These are phyloP conservation scores for Mallotus japonicus DNA, from an alignment of 441 rosid genomes.

Conservation along the genomic window DNA sequence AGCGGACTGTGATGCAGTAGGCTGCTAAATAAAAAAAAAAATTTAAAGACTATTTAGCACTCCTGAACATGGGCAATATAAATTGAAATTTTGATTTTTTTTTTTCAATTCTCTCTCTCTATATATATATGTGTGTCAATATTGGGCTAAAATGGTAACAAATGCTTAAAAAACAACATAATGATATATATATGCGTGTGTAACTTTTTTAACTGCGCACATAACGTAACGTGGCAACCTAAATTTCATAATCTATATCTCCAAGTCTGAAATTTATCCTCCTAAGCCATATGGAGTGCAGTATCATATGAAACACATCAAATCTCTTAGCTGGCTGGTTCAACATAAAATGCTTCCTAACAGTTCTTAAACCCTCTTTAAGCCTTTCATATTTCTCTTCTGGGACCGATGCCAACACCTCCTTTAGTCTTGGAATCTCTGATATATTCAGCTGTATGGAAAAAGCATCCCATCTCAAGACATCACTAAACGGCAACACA, in stretches of 20 bases:
- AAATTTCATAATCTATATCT: constrained; percentile 12
- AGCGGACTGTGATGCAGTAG: too few species aligned
- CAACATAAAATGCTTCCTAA: constrained; percentile 69
- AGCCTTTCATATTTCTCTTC: constrained; percentile 54
- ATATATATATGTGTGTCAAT: too few species aligned
- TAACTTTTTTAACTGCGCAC: too few species aligned
- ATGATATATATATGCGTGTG: neutral
- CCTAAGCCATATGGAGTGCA: constrained; percentile 92
- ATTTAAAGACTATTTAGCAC: too few species aligned
- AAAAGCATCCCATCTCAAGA: constrained; percentile 79
- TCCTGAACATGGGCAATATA: too few species aligned
- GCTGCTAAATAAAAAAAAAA: too few species aligned
- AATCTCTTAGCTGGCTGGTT: constrained; percentile 71
- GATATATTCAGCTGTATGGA: constrained; percentile 53
- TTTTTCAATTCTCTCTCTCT: too few species aligned
- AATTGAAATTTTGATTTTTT: too few species aligned
- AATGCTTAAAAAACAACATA: neutral
- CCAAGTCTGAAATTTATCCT: constrained; percentile 55
- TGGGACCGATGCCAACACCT: constrained; percentile 47
- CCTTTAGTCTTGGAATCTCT: constrained; percentile 72
- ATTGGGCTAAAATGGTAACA: neutral
- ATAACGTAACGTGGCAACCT: neutral
- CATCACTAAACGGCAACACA: constrained; percentile 83
- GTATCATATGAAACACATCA: constrained; percentile 75
- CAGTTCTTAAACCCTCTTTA: constrained; percentile 48